These are phyloP conservation scores for Pseudocercospora fijiensis DNA, from an alignment of 2,329 filamentous ascomycete genomes.

Conservation along the genomic window DNA sequence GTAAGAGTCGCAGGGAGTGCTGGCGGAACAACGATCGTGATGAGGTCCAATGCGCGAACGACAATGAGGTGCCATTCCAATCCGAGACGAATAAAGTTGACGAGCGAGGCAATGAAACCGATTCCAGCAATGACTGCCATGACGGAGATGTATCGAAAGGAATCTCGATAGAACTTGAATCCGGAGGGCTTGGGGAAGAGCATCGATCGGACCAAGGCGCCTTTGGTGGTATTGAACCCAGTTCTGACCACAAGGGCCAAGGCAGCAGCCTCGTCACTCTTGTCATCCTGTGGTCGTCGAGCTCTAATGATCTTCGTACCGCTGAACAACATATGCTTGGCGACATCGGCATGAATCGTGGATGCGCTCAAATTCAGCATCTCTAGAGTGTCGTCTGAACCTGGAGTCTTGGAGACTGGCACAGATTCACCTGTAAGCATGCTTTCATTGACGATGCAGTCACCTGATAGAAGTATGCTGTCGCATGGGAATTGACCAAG, in stretches of 20 bases:
- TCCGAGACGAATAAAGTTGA: constrained; percentile 85
- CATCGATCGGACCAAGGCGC: constrained; percentile 93
- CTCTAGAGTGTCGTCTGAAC: constrained; percentile 75
- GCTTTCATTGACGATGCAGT: constrained; percentile 98
- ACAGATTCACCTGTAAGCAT: constrained; percentile 98
- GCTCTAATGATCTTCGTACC: constrained; percentile 95
- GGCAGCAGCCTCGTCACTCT: constrained; percentile 83
- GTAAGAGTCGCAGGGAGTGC: constrained; percentile 91
- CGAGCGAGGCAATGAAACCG: constrained; percentile 84
- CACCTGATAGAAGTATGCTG: constrained; percentile 83
- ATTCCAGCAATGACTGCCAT: constrained; percentile 85
- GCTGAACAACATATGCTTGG: constrained; percentile 87
- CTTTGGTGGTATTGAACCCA: constrained; percentile 97
- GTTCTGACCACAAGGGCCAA: constrained; percentile 90
- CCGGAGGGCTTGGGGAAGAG: constrained; percentile 96
- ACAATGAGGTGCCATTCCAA: constrained; percentile 89
- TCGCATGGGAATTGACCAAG: constrained; percentile 87
- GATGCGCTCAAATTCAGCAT: constrained; percentile 75
- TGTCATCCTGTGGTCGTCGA: constrained; percentile 79
- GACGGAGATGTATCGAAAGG: constrained; percentile 95
- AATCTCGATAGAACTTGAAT: constrained; percentile 98
- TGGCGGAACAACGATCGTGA: constrained; percentile 95
- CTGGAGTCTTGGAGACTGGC: constrained; percentile 87
- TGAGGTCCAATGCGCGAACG: constrained; percentile 86
- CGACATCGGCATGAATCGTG: constrained; percentile 77